Base-by-base conservation (phyloP, 305 asterid genomes). In the Nicotiana rustica region DNA sequence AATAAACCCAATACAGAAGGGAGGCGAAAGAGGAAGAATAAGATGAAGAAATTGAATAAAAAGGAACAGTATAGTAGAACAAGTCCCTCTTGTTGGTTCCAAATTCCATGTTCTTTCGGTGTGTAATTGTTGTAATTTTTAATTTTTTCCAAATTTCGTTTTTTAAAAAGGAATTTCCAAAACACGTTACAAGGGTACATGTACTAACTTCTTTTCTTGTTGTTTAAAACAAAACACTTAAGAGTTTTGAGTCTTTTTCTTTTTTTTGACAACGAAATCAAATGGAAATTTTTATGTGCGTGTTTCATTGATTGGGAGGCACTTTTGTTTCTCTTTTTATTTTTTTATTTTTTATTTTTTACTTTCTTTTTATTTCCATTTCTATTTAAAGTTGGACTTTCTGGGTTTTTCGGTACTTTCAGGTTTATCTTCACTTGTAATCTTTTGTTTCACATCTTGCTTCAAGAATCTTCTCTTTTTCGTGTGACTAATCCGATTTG, bases 341-440 rank as follows among this genome's bases (percentile, higher is more conserved):
- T 0, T 1, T 13, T 17, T 36, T 25, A 25, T 25, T 25, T 25
- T 25, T 25, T 25, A 25, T 36, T 38, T 41, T 67, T 1, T 62
- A 4, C 0, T 25, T 67, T 5, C 1, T 10, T 44, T 25, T 80
- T 47, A 25, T 25, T 25, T 25, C 29, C 15, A 21, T 61, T 80
- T 67, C 55, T 64, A 67, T 80, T 52, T 59, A 79, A 78, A 64
- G 49, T 44, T 52, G 67, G 80, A 62, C 70, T 62, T 77, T 83
- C 86, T 83, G 83, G 85, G 88, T 77, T 83, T 81, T 86, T 86
- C 61, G 86, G 86, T 80, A 57, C 56, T 80, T 83, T 83, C 44
- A 19, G 10, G 67, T 65, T 83, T 76, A 49, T 47, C n/a, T 56
- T 67, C 25, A 19, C 35, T 77, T 52, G 61, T 56, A 31, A 71